A percentile compares a stretch with the other conserved stretches of the same genome.
Evolutionary conservation across 257 asterid genomes (phyloP).

Genomic region (Primulina huaijiensis): DNA sequence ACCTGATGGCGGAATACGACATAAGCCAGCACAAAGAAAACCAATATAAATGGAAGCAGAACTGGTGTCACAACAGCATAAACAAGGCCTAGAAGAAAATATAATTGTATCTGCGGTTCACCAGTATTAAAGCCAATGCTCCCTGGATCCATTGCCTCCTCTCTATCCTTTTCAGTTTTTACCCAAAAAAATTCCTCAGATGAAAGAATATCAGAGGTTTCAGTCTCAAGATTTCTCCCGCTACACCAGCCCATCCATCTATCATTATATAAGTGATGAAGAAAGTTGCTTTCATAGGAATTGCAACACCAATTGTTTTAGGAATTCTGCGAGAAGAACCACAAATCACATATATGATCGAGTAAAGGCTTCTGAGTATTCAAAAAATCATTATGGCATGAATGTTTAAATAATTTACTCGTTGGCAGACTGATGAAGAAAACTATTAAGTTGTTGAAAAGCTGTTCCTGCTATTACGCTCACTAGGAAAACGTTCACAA

Average conservation of each 20-base stretch:
- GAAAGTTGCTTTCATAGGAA: constrained; percentile 94
- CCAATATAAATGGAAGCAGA: constrained; percentile 81
- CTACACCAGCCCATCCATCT: constrained; percentile 97
- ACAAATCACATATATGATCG: constrained; percentile 16
- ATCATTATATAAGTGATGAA: constrained; percentile 86
- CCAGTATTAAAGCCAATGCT: constrained; percentile 89
- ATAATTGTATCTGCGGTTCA: constrained; percentile 90
- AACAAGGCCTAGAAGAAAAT: constrained; percentile 89
- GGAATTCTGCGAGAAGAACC: constrained; percentile 51
- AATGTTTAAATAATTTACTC: constrained; percentile 46
- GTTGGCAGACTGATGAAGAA: constrained; percentile 51
- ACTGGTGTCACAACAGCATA: constrained; percentile 88
- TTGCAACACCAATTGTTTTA: constrained; percentile 69
- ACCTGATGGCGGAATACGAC: constrained; percentile 93
- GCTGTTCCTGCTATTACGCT: constrained; percentile 88
- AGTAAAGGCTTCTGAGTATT: background rate
- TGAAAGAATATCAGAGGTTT: constrained; percentile 76
- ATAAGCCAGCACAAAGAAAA: constrained; percentile 74
- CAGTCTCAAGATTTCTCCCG: constrained; percentile 80
- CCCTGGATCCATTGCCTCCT: constrained; percentile 91
- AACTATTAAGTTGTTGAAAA: constrained; percentile 60
- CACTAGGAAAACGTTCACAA: constrained; percentile 81
- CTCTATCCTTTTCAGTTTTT: constrained; percentile 87
- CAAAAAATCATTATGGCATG: background rate
- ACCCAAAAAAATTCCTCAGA: constrained; percentile 73